Conservation (phyloP, 176 grass and related monocot species). For the Cenchrus purpureus region DNA sequence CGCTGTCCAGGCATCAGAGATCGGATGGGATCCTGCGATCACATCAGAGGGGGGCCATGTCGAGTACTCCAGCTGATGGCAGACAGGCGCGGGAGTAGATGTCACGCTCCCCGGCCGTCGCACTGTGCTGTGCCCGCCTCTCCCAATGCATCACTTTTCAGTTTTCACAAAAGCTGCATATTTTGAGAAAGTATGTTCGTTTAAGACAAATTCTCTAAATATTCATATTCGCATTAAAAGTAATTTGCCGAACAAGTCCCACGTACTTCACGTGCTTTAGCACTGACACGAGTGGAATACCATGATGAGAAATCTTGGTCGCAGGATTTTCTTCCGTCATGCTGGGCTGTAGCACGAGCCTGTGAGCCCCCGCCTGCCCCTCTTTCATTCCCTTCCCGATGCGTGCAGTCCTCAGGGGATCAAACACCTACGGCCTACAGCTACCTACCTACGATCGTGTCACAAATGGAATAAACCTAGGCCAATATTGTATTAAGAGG, state of each 20-base stretch:
- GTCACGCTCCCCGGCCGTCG: not conserved
- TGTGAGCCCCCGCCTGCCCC: too few species aligned
- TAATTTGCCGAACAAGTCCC: too few species aligned
- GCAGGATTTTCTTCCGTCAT: slow-evolving; percentile 39
- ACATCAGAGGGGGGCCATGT: slow-evolving; percentile 40
- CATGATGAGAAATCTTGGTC: not conserved
- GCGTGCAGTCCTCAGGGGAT: not conserved
- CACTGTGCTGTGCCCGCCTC: not conserved
- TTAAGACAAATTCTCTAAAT: too few species aligned
- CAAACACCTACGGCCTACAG: not conserved
- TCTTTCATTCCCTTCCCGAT: not conserved
- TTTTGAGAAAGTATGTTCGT: too few species aligned
- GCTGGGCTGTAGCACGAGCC: not conserved
- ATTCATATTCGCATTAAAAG: too few species aligned
- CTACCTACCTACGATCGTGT: slow-evolving; percentile 4
- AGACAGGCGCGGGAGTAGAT: slow-evolving; percentile 30
- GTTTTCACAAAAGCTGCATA: too few species aligned
- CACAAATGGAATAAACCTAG: slow-evolving; percentile 24
- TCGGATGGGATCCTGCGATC: slow-evolving; percentile 41
- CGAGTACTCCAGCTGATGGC: not conserved
- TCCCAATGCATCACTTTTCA: not conserved
- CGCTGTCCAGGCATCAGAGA: slow-evolving; percentile 1
- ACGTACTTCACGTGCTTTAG: not conserved
- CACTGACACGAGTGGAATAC: not conserved
- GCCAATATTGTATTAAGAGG: not conserved